Evolutionary conservation across 495 filamentous ascomycete species (phyloP).

Genomic region (Lichenothelia convexa): DNA sequence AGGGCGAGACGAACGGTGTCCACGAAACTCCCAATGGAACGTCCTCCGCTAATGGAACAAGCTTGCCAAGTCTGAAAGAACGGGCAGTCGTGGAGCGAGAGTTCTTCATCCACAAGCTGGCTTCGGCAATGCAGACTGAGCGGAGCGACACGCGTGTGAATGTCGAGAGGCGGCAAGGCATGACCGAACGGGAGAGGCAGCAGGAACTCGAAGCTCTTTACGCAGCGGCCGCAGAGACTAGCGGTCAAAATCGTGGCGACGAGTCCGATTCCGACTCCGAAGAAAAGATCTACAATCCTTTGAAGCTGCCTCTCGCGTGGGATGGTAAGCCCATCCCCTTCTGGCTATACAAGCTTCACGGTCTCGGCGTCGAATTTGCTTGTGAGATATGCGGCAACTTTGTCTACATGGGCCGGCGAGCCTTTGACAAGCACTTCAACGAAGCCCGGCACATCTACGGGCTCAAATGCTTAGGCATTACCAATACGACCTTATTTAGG

Average conservation of each 20-base stretch:
- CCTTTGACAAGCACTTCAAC: slow-evolving; percentile 97
- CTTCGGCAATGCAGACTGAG: slow-evolving; percentile 56
- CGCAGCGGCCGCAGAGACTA: slow-evolving; percentile 34
- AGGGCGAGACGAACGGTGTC: slow-evolving; percentile 9
- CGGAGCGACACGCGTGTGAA: slow-evolving; percentile 76
- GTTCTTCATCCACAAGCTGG: slow-evolving; percentile 58
- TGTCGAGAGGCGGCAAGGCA: slow-evolving; percentile 81
- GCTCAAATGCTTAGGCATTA: slow-evolving; percentile 82
- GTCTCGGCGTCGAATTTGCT: slow-evolving; percentile 80
- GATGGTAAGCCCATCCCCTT: slow-evolving; percentile 97
- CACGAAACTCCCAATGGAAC: slow-evolving; percentile 6
- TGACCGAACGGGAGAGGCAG: slow-evolving; percentile 88
- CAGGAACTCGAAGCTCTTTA: slow-evolving; percentile 80
- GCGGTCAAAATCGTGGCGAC: slow-evolving; percentile 11
- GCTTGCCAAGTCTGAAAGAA: slow-evolving; percentile 53
- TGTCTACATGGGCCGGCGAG: slow-evolving; percentile 88
- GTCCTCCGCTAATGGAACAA: slow-evolving; percentile 15
- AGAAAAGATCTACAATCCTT: slow-evolving; percentile 85
- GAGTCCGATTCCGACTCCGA: slow-evolving; percentile 48
- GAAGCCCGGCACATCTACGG: slow-evolving; percentile 85
- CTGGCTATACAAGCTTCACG: slow-evolving; percentile 96
- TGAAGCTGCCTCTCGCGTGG: slow-evolving; percentile 91
- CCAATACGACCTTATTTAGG: slow-evolving; percentile 76
- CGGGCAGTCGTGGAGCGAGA: slow-evolving; percentile 81
- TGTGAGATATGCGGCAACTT: slow-evolving; percentile 97